Conservation (phyloP, 2,329 filamentous ascomycete species). For the Zymoseptoria crescenta region DNA sequence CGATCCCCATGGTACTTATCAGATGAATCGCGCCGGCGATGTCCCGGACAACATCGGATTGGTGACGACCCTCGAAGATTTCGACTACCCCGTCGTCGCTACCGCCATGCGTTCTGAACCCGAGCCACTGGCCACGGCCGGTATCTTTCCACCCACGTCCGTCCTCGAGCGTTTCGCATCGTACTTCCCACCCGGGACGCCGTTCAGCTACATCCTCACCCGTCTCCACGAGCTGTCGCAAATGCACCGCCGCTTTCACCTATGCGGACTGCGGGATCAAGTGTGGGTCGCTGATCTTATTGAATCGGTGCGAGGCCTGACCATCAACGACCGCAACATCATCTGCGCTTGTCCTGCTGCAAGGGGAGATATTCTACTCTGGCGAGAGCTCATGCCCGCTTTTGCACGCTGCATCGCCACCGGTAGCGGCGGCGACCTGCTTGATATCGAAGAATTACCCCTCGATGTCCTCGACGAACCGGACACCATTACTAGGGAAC, state of each 20-base stretch:
- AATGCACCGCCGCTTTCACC: conserved; percentile 58
- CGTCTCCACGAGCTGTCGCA: conserved; percentile 63
- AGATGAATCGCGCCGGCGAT: conserved; percentile 1
- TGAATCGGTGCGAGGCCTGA: conserved; percentile 59
- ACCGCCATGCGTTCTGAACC: conserved; percentile 57
- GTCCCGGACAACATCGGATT: conserved; percentile 43
- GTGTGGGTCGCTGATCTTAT: conserved; percentile 66
- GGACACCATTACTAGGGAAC: conserved; percentile 41
- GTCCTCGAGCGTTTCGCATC: conserved; percentile 68
- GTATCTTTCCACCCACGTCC: conserved; percentile 62
- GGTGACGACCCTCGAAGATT: conserved; percentile 68
- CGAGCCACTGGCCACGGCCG: conserved; percentile 60
- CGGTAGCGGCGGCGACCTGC: conserved; percentile 57
- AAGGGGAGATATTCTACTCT: conserved; percentile 44
- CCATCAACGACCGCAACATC: conserved; percentile 64
- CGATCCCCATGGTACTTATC: not conserved
- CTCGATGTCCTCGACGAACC: conserved; percentile 63
- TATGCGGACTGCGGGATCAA: conserved; percentile 58
- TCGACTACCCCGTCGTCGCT: conserved; percentile 58
- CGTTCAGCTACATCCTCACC: conserved; percentile 73
- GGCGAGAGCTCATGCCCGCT: conserved; percentile 46
- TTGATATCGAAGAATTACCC: conserved; percentile 63
- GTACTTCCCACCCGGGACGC: conserved; percentile 73
- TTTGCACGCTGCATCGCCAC: conserved; percentile 64
- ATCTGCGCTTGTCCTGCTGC: conserved; percentile 65